Conservation (phyloP, 1,139 yeast genomes). For the Hansenula sp. region DNA sequence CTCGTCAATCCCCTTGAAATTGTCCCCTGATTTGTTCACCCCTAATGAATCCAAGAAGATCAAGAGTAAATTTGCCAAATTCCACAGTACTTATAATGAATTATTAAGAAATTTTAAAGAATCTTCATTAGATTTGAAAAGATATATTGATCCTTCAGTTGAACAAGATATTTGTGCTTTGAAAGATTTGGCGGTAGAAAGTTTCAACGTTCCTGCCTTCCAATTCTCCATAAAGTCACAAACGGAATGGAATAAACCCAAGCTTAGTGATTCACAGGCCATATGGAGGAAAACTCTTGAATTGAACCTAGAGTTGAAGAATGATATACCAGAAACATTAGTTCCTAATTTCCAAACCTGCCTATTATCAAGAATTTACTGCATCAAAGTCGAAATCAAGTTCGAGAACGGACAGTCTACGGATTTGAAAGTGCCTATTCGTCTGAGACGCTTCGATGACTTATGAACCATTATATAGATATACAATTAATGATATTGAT, state of each 20-base stretch:
- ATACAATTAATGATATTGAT: too few species aligned
- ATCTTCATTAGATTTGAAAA: constrained; percentile 5
- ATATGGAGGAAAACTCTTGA: constrained; percentile 5
- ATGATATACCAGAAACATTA: constrained; percentile 30
- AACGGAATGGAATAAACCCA: neutral
- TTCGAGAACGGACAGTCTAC: constrained; percentile 27
- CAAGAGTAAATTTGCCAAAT: constrained; percentile 10
- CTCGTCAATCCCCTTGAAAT: constrained; percentile 22
- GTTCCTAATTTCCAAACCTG: constrained; percentile 60
- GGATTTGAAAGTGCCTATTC: constrained; percentile 31
- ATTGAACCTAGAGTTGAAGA: constrained; percentile 26
- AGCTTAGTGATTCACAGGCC: too few species aligned
- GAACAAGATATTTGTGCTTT: constrained; percentile 17
- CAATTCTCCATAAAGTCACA: constrained; percentile 5
- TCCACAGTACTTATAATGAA: constrained; percentile 3
- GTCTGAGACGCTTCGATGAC: constrained; percentile 26
- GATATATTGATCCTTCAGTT: constrained; percentile 9
- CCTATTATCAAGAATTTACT: constrained; percentile 47
- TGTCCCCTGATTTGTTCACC: constrained; percentile 18
- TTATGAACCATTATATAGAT: neutral
- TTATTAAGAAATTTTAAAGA: constrained; percentile 8
- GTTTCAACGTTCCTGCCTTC: constrained; percentile 7
- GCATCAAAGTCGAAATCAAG: constrained; percentile 29
- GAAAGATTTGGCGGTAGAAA: constrained; percentile 14
- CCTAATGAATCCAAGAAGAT: constrained; percentile 8